Percentiles rank a stretch among this genome's conserved stretches.
Evolutionary conservation across 2,329 filamentous ascomycete genomes (phyloP).

Genomic region (Colletotrichum chrysophilum): DNA sequence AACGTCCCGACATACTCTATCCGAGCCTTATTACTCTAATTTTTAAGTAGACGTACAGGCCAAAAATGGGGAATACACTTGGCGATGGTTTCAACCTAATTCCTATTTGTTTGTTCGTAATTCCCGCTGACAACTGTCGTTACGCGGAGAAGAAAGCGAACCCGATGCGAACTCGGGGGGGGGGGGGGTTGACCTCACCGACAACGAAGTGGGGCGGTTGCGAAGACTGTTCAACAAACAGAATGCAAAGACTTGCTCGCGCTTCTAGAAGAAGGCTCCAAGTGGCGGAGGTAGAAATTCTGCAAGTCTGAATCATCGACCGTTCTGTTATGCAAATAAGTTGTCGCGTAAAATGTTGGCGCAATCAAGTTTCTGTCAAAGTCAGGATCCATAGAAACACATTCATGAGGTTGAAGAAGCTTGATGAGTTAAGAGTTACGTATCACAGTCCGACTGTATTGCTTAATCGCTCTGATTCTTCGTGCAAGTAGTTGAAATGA

Average conservation of each 20-base stretch:
- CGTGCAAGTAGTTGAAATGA: not conserved
- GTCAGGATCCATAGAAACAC: not conserved
- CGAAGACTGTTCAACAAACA: not conserved
- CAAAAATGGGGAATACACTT: not conserved
- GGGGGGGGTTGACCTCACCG: not conserved
- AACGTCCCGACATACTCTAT: not conserved
- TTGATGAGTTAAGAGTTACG: not conserved
- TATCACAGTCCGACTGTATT: not conserved
- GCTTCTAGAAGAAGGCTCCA: not conserved
- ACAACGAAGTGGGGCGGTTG: not conserved
- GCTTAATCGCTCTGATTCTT: not conserved
- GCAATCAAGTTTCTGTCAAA: not conserved
- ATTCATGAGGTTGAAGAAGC: not conserved
- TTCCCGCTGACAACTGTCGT: not conserved
- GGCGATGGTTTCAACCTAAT: not conserved
- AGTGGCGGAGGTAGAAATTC: not conserved
- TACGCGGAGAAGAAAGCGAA: not conserved
- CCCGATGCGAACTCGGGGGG: not conserved
- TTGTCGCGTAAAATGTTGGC: not conserved
- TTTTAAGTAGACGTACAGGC: not conserved
- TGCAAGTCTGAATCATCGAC: not conserved
- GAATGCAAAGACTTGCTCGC: not conserved
- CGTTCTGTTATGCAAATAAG: accelerated
- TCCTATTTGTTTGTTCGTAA: not conserved
- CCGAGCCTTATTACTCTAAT: not conserved